These are phyloP conservation scores for Globisporangium mamillatum DNA, from an alignment of 352 stramenopile species.

Conservation along the genomic window DNA sequence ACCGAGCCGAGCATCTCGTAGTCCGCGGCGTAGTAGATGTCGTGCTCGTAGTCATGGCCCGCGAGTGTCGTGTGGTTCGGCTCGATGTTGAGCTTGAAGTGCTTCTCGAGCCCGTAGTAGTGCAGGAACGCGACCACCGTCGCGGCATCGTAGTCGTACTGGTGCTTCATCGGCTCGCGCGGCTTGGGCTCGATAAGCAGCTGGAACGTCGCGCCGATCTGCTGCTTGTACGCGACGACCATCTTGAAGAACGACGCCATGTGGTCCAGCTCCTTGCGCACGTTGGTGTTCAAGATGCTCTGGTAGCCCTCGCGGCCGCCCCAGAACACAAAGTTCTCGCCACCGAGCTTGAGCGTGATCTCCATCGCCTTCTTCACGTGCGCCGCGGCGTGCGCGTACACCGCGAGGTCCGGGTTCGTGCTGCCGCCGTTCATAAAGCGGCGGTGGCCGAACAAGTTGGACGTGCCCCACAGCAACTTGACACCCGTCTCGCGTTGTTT, in stretches of 20 bases:
- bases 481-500: constrained; percentile 75
- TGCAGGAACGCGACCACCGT: constrained; percentile 85
- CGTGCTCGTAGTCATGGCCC: constrained; percentile 82
- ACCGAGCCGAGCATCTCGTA: constrained; percentile 82
- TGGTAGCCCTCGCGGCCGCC: constrained; percentile 81
- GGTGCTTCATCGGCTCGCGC: constrained; percentile 83
- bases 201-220: constrained; percentile 68
- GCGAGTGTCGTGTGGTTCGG: constrained; percentile 87
- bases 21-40: constrained; percentile 72
- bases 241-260: constrained; percentile 83
- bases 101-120: constrained; percentile 63
- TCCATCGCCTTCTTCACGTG: constrained; percentile 88
- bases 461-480: constrained; percentile 79
- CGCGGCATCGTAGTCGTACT: constrained; percentile 89
- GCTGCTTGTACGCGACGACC: constrained; percentile 74
- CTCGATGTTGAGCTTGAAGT: constrained; percentile 90
- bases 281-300: constrained; percentile 75
- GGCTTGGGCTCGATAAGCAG: constrained; percentile 87
- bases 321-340: constrained; percentile 88
- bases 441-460: constrained; percentile 75
- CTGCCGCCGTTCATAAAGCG: constrained; percentile 84
- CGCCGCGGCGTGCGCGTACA: constrained; percentile 69
- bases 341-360: constrained; percentile 78
- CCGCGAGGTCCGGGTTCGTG: constrained; percentile 84
- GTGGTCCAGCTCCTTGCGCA: constrained; percentile 78